These are phyloP conservation scores for Suillus hirtellus DNA, from an alignment of 768 basidiomycete species.

Conservation along the genomic window DNA sequence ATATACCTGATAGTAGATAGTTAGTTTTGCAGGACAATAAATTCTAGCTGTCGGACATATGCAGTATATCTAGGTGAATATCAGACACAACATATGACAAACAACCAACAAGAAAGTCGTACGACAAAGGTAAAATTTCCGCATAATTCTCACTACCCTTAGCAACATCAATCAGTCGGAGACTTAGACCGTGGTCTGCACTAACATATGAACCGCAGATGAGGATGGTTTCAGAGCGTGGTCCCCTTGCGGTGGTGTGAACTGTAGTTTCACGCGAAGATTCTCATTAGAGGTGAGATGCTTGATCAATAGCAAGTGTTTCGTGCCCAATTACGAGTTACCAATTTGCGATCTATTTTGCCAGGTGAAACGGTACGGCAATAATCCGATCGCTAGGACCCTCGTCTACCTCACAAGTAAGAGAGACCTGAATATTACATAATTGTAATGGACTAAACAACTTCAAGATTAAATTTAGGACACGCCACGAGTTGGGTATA, in stretches of 20 bases:
- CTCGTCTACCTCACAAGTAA: slow-evolving; percentile 80
- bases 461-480: slow-evolving; percentile 82
- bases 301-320: slow-evolving; percentile 80
- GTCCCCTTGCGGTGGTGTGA: slow-evolving; percentile 81
- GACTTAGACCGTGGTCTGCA: slow-evolving; percentile 85
- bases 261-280: slow-evolving; percentile 82
- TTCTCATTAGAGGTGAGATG: slow-evolving; percentile 76
- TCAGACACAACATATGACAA: not conserved
- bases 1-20: not conserved
- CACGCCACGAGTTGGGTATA: slow-evolving; percentile 85
- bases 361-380: slow-evolving; percentile 89
- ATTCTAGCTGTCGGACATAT: not conserved
- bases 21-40: not conserved
- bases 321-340: slow-evolving; percentile 89
- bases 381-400: slow-evolving; percentile 74
- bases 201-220: slow-evolving; percentile 92
- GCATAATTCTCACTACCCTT: slow-evolving; percentile 62
- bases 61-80: not conserved
- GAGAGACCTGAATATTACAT: slow-evolving; percentile 71
- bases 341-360: slow-evolving; percentile 63
- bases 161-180: slow-evolving; percentile 82
- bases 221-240: slow-evolving; percentile 81
- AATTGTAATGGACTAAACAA: slow-evolving; percentile 78
- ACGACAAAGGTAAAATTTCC: not conserved
- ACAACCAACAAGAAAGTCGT: not conserved